A percentile compares a stretch with the other conserved stretches of the same genome.
Conservation (phyloP, 768 basidiomycete species). For the Lactarius hatsudake region DNA sequence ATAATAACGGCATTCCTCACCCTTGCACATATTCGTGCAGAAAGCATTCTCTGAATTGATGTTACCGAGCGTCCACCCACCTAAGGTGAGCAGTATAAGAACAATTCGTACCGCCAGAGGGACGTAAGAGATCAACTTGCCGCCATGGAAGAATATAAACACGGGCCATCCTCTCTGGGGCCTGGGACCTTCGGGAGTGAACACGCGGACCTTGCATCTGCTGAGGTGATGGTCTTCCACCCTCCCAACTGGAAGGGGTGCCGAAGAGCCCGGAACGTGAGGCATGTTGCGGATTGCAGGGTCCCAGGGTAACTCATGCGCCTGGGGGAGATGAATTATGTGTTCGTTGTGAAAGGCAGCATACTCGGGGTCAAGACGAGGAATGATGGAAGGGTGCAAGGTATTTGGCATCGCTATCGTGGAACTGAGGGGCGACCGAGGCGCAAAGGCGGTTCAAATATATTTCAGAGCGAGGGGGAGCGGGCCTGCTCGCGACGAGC, state of each 20-base stretch:
- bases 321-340: conserved; percentile 45
- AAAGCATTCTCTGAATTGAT: conserved; percentile 61
- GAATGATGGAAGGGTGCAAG: conserved; percentile 58
- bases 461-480: background rate
- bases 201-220: conserved; percentile 56
- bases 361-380: conserved; percentile 65
- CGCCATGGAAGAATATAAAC: conserved; percentile 74
- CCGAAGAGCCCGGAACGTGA: conserved; percentile 55
- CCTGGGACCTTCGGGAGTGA: conserved; percentile 53
- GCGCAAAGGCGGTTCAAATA: conserved; percentile 17
- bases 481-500: background rate
- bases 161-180: conserved; percentile 66
- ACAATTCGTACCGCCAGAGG: background rate
- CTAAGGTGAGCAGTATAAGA: conserved; percentile 34
- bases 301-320: conserved; percentile 61
- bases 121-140: conserved; percentile 35
- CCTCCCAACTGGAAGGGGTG: conserved; percentile 53
- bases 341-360: conserved; percentile 55
- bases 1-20: conserved; percentile 35
- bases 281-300: conserved; percentile 52
- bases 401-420: conserved; percentile 41
- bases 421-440: conserved; percentile 10
- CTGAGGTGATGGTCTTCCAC: conserved; percentile 52
- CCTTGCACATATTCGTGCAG: conserved; percentile 55
- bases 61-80: conserved; percentile 75